Conservation (phyloP, 2,329 filamentous ascomycete species). For the Venturia effusa region DNA sequence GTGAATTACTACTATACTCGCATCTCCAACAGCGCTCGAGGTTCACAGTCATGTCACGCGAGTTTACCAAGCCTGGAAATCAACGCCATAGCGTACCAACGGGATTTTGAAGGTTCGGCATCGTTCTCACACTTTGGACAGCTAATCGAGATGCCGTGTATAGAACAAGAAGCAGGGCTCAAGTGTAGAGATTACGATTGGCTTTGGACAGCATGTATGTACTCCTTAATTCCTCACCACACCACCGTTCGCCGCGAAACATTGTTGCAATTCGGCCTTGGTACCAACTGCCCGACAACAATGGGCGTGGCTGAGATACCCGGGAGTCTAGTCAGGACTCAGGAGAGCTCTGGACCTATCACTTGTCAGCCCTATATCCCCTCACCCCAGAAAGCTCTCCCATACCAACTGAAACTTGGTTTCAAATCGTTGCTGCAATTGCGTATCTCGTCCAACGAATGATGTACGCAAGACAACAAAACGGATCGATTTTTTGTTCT, state of each 20-base stretch:
- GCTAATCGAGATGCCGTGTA: neutral
- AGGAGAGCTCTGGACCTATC: neutral
- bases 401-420: too few relatives aligned
- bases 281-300: neutral
- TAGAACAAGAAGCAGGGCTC: neutral
- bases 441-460: neutral
- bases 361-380: neutral
- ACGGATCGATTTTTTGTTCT: neutral
- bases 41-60: neutral
- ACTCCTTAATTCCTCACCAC: neutral
- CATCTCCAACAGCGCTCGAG: neutral
- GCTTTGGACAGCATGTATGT: neutral
- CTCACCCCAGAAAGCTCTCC: too few relatives aligned
- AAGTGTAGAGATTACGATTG: neutral
- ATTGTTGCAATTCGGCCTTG: neutral
- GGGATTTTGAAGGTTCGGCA: neutral
- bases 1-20: neutral
- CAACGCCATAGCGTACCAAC: neutral
- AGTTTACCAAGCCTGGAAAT: neutral
- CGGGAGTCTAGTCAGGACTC: neutral
- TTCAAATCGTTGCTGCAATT: neutral
- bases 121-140: conserved; percentile 2
- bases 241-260: neutral
- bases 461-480: neutral
- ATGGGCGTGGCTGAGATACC: neutral